Conservation (phyloP, 495 filamentous ascomycete genomes). For the Penicillium argentinense region DNA sequence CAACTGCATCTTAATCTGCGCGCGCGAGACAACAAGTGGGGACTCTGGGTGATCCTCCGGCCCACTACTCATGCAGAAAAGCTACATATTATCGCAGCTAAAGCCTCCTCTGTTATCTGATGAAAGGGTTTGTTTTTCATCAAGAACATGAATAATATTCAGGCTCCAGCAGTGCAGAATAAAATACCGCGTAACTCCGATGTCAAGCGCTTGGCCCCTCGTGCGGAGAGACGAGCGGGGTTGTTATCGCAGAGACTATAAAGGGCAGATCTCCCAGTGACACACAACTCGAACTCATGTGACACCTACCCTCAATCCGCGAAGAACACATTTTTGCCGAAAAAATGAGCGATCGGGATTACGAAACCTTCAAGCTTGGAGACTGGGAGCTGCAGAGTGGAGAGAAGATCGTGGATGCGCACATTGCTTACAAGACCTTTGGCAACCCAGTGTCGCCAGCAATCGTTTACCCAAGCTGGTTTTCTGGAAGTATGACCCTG, state of each 20-base stretch:
- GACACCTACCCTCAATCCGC: neutral
- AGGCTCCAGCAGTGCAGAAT: too few species aligned
- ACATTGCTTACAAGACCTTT: constrained; percentile 71
- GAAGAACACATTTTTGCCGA: neutral
- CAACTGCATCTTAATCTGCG: too few species aligned
- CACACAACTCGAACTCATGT: too few species aligned
- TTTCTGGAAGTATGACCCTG: constrained; percentile 51
- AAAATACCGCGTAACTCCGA: too few species aligned
- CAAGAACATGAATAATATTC: too few species aligned
- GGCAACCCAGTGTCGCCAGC: constrained; percentile 61
- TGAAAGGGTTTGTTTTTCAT: too few species aligned
- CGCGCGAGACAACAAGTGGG: too few species aligned
- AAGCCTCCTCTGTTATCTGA: too few species aligned
- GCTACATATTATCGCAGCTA: too few species aligned
- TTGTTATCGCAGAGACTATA: neutral
- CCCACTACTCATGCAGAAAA: too few species aligned
- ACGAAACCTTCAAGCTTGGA: constrained; percentile 55
- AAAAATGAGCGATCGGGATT: constrained; percentile 39
- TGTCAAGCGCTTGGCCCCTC: neutral
- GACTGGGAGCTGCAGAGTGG: constrained; percentile 64
- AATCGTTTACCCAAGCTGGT: constrained; percentile 73
- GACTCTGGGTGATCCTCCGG: too few species aligned
- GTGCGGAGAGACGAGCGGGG: constrained; percentile 7
- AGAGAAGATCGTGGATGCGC: constrained; percentile 53
- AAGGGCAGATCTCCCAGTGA: too few species aligned